Evolutionary conservation across 768 basidiomycete species (phyloP).

Genomic region (Podaxis sp.): DNA sequence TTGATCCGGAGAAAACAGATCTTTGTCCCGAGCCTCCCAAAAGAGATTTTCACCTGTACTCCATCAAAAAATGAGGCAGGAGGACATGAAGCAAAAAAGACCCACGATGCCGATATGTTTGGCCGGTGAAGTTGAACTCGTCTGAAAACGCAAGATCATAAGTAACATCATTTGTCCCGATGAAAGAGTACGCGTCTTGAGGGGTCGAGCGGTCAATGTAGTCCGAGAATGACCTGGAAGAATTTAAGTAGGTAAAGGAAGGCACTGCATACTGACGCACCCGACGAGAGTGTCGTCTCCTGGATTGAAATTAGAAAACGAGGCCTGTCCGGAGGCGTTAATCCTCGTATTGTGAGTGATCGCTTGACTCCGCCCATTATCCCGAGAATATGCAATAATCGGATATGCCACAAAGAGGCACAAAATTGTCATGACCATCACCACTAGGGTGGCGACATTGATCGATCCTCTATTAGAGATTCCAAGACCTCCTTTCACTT

Average conservation of each 20-base stretch:
- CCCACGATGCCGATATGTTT: conserved; percentile 48
- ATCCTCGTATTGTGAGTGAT: conserved; percentile 61
- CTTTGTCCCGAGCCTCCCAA: conserved; percentile 72
- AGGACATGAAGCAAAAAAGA: background rate
- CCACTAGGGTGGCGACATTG: conserved; percentile 64
- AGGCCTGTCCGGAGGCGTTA: conserved; percentile 68
- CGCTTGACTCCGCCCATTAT: conserved; percentile 34
- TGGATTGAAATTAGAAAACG: background rate
- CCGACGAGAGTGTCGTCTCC: background rate
- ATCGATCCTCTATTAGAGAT: conserved; percentile 29
- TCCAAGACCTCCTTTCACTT: background rate
- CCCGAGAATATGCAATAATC: conserved; percentile 43
- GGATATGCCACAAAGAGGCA: conserved; percentile 79
- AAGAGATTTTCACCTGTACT: conserved; percentile 52
- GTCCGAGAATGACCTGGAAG: background rate
- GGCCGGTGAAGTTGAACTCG: conserved; percentile 71
- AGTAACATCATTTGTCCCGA: conserved; percentile 67
- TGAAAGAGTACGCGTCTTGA: conserved; percentile 49
- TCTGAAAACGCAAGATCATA: conserved; percentile 77
- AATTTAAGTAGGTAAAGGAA: background rate
- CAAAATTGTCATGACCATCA: conserved; percentile 59
- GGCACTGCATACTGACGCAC: background rate
- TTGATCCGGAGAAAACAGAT: conserved; percentile 74
- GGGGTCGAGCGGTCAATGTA: conserved; percentile 74
- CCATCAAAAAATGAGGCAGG: background rate